Percentiles rank a stretch among this genome's conserved stretches.
Evolutionary conservation across 306 rosid species (phyloP).

Genomic region (Cajanus cajan): DNA sequence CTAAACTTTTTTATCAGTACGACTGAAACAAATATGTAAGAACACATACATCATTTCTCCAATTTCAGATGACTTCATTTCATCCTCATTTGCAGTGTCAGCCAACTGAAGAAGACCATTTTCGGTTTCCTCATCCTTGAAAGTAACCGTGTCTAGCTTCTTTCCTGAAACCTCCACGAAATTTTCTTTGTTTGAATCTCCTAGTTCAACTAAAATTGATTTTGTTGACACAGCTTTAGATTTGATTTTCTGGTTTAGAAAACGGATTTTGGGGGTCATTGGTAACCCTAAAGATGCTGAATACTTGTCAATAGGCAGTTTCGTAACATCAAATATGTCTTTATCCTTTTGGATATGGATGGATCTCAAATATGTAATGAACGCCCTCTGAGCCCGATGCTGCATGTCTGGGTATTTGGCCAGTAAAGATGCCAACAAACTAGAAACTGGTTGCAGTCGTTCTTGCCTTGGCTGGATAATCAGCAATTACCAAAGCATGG

Average conservation of each 20-base stretch:
- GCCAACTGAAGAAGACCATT: constrained; percentile 41
- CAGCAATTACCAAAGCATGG: constrained; percentile 24
- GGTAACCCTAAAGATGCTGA: constrained; percentile 88
- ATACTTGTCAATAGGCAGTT: constrained; percentile 69
- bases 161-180: constrained; percentile 34
- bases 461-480: constrained; percentile 66
- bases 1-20: not conserved
- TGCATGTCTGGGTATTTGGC: constrained; percentile 78
- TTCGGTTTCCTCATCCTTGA: constrained; percentile 45
- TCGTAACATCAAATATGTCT: constrained; percentile 79
- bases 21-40: not conserved
- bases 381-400: constrained; percentile 72
- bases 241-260: constrained; percentile 59
- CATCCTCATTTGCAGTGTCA: constrained; percentile 36
- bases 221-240: constrained; percentile 35
- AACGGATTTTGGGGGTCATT: constrained; percentile 79
- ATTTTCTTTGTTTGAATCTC: constrained; percentile 42
- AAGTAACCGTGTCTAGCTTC: constrained; percentile 46
- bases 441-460: constrained; percentile 70
- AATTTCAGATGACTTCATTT: constrained; percentile 37
- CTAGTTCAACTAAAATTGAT: constrained; percentile 38
- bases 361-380: constrained; percentile 74
- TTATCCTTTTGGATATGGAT: constrained; percentile 71
- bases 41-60: constrained; percentile 51
- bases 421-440: constrained; percentile 67